Conservation (phyloP, 1,284 basidiomycete genomes). For the Sanghuangporus sanghuang region DNA sequence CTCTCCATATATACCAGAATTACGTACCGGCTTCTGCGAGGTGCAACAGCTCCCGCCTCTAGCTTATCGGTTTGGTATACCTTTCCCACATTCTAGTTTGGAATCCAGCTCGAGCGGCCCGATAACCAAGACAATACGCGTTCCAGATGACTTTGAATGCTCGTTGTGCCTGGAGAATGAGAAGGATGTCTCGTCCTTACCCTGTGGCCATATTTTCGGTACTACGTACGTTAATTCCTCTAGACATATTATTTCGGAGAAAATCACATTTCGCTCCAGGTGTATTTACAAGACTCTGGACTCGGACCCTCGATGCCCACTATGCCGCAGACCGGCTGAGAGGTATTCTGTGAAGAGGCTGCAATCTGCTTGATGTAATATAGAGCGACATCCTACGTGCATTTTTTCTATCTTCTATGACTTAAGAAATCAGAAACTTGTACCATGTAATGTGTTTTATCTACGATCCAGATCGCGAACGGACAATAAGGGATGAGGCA, state of each 20-base stretch:
- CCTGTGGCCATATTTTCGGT: conserved; percentile 6
- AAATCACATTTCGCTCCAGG: neutral
- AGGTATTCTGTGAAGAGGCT: neutral
- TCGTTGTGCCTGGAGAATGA: conserved; percentile 3
- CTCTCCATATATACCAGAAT: neutral
- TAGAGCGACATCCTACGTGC: neutral
- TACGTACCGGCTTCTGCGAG: neutral
- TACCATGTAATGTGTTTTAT: too few species aligned
- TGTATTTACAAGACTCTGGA: conserved; percentile 1
- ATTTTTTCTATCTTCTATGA: neutral
- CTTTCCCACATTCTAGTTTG: neutral
- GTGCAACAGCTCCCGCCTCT: neutral
- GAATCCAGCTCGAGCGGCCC: neutral
- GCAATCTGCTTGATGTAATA: neutral
- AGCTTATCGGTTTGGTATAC: neutral
- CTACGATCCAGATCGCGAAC: too few species aligned
- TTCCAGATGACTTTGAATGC: neutral
- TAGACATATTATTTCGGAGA: neutral
- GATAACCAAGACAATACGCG: neutral
- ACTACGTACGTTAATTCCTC: neutral
- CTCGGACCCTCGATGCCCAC: neutral
- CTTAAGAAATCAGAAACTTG: too few species aligned
- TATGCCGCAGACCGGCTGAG: neutral
- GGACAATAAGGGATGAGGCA: too few species aligned
- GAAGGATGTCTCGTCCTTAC: neutral